phyloP scores from a whole-genome alignment of 768 basidiomycete genomes.

The Phanerochaete carnosa region DNA sequence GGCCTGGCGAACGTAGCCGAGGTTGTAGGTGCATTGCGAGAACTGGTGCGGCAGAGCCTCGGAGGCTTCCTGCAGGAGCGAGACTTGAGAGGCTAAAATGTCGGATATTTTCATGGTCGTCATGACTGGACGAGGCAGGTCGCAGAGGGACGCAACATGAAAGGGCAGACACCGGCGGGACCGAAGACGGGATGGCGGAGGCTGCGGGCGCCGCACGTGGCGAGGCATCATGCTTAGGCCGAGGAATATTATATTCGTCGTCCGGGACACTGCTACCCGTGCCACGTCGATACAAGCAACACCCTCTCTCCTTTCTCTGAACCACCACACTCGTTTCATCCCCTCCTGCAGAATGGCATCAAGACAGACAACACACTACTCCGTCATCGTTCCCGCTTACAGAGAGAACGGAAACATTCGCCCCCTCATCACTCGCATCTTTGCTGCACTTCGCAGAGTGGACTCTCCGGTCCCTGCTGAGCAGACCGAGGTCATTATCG shows the following conservation, averaged over 20 bases:
- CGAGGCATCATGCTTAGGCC: background rate
- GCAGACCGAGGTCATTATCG: constrained; percentile 25
- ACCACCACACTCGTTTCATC: background rate
- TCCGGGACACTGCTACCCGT: background rate
- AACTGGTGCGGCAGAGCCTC: constrained; percentile 41
- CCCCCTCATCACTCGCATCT: constrained; percentile 28
- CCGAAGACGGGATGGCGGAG: background rate
- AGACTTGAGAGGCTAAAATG: constrained; percentile 28
- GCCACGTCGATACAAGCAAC: background rate
- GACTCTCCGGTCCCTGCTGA: constrained; percentile 25
- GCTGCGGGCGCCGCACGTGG: background rate
- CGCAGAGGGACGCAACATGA: no score
- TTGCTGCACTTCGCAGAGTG: constrained; percentile 21
- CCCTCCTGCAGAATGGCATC: constrained; percentile 2
- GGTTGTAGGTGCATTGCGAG: constrained; percentile 38
- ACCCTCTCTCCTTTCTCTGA: background rate
- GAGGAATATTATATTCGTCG: background rate
- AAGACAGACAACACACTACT: constrained; percentile 18
- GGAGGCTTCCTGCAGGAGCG: constrained; percentile 36
- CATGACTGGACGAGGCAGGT: background rate
- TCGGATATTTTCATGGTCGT: constrained; percentile 24
- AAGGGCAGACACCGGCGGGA: background rate
- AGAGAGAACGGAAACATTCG: constrained; percentile 26
- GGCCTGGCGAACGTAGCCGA: constrained; percentile 56
- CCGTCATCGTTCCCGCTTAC: constrained; percentile 27